A percentile compares a stretch with the other conserved stretches of the same genome.
These are phyloP conservation scores for Paracamarosporium sp. DNA, from an alignment of 2,329 filamentous ascomycete species.

Conservation along the genomic window DNA sequence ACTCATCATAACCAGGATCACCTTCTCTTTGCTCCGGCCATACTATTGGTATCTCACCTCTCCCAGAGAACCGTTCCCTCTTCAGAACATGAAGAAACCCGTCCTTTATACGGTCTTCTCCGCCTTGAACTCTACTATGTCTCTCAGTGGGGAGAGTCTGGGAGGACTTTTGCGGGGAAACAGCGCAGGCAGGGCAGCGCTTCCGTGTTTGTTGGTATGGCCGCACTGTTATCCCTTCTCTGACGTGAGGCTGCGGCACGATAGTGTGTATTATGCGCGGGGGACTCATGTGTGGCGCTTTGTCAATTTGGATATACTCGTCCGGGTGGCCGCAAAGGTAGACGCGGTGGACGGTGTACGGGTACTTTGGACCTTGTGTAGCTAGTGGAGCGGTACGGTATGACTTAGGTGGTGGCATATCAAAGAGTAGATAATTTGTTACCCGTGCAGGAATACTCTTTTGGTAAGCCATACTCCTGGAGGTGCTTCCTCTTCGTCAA, in stretches of 20 bases:
- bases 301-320: conserved; percentile 22
- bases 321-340: conserved; percentile 25
- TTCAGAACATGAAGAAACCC: conserved; percentile 8
- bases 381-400: background rate
- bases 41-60: background rate
- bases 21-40: background rate
- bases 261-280: conserved; percentile 8
- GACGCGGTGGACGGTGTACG: conserved; percentile 21
- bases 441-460: too few species aligned
- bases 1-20: background rate
- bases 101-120: background rate
- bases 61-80: background rate
- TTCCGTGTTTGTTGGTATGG: conserved; percentile 9
- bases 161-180: background rate
- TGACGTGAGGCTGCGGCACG: background rate
- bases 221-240: background rate
- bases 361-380: conserved; percentile 3
- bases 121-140: background rate
- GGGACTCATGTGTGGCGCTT: background rate
- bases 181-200: conserved; percentile 15
- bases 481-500: too few species aligned
- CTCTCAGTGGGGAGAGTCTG: background rate
- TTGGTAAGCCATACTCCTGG: too few species aligned
- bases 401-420: background rate
- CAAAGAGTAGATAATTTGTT: too few species aligned